Base-by-base conservation (phyloP, 345 rosid genomes). In the Ailanthus altissimus region DNA sequence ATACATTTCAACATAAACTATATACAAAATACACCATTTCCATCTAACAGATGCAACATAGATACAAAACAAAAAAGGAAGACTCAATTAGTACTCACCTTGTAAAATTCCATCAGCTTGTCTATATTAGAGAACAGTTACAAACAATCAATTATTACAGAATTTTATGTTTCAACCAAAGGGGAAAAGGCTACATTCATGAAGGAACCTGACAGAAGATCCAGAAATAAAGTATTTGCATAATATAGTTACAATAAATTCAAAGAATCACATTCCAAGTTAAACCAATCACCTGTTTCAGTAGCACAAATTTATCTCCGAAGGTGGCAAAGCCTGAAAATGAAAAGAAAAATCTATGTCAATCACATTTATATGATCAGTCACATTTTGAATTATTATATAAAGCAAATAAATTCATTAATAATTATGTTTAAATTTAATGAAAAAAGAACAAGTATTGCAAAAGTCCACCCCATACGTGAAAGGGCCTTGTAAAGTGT, bases 401-500 rank as follows among this genome's bases (percentile, higher is more conserved):
- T 45, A 23, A 49, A 74, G 47, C 46, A 46, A 61, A 49, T 45
- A 16, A 5, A 43, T 59, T 38, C 43, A 16, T 36, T 16, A 63
- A 67, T 20, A 16, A 21, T 25, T 23, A 9, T 16, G 13, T 15
- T 15, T 38, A 36, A 21, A 32, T 36, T 26, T 32, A 32, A 32
- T 32, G 4, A 57, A 40, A 4, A 1, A 1, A 73, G 67, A 68
- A 64, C 25, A 67, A 58, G n/a, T 21, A 74, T 16, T 56, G 36
- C 38, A 78, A 78, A 79, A 71, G 67, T 86, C 50, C 59, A 92
- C 99, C 98, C 93, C 99, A 80, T 93, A 93, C 12, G 97, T 89
- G 86, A 96, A 93, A 76, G 97, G 97, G 51, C 92, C 98, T 80
- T 91, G 83, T 78, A 96, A 81, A 2, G 90, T 90, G 81, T 95